Evolutionary conservation across 164 flowering plant genomes (phyloP).

Genomic region (Houttuynia cordata): DNA sequence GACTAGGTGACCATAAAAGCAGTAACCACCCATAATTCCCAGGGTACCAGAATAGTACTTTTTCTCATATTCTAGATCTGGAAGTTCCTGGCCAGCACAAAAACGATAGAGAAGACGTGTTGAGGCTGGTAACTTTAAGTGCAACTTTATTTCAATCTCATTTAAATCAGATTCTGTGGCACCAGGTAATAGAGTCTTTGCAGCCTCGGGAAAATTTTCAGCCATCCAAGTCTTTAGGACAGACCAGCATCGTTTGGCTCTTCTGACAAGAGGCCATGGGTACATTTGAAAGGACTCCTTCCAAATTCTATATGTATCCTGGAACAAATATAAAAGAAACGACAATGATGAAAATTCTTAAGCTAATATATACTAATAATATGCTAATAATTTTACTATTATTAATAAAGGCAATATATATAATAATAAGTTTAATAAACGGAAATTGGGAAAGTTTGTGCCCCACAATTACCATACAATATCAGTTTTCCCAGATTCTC

Average conservation of each 20-base stretch:
- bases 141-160: constrained; percentile 37
- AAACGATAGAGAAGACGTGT: constrained; percentile 78
- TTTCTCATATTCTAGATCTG: background rate
- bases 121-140: constrained; percentile 68
- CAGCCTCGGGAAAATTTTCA: constrained; percentile 38
- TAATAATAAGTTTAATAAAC: too few relatives aligned
- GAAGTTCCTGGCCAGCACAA: constrained; percentile 60
- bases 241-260: constrained; percentile 53
- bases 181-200: constrained; percentile 45
- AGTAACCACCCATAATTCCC: constrained; percentile 90
- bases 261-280: constrained; percentile 51
- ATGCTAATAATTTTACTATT: too few relatives aligned
- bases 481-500: too few relatives aligned
- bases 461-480: too few relatives aligned
- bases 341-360: too few relatives aligned
- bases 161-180: constrained; percentile 65
- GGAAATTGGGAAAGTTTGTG: too few relatives aligned
- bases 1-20: constrained; percentile 45
- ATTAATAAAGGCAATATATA: too few relatives aligned
- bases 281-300: constrained; percentile 52
- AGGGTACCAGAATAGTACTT: constrained; percentile 8
- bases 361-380: background rate
- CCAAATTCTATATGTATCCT: constrained; percentile 72
- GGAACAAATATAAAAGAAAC: background rate
- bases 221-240: constrained; percentile 39